These are phyloP conservation scores for Rubia balearica DNA, from an alignment of 305 asterid species.

Conservation along the genomic window DNA sequence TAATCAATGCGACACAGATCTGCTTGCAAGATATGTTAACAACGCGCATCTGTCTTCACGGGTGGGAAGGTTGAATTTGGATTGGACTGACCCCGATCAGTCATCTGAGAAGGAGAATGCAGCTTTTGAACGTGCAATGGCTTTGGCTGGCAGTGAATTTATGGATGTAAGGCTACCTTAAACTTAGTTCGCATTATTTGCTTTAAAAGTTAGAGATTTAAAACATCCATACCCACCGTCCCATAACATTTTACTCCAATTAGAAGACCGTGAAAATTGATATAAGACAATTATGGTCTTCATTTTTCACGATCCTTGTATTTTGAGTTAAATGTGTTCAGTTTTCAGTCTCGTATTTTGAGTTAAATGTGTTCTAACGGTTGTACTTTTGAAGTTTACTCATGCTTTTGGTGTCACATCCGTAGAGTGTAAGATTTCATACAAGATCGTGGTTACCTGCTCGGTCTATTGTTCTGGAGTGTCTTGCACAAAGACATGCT, in stretches of 20 bases:
- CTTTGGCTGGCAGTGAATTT: conserved; percentile 74
- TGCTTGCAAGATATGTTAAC: conserved; percentile 69
- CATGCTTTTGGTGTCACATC: conserved; percentile 3
- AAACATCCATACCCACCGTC: no score
- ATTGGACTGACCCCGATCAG: conserved; percentile 80
- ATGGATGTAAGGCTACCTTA: conserved; percentile 42
- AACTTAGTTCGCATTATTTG: background rate
- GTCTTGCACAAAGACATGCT: conserved; percentile 54
- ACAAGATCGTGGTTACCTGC: conserved; percentile 87
- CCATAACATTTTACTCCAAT: background rate
- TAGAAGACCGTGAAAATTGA: background rate
- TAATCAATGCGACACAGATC: conserved; percentile 71
- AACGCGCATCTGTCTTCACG: conserved; percentile 75
- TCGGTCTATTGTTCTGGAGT: conserved; percentile 59
- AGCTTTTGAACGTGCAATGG: conserved; percentile 59
- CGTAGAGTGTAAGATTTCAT: conserved; percentile 45
- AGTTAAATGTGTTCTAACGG: background rate
- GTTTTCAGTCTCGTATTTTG: background rate
- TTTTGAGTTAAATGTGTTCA: no score
- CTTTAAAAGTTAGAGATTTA: background rate
- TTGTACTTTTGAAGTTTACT: background rate
- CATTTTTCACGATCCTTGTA: no score
- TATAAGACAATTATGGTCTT: no score
- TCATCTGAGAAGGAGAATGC: conserved; percentile 74
- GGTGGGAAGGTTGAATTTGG: conserved; percentile 71